Conservation (phyloP, 2,329 filamentous ascomycete species). For the Laburnicola sp. region DNA sequence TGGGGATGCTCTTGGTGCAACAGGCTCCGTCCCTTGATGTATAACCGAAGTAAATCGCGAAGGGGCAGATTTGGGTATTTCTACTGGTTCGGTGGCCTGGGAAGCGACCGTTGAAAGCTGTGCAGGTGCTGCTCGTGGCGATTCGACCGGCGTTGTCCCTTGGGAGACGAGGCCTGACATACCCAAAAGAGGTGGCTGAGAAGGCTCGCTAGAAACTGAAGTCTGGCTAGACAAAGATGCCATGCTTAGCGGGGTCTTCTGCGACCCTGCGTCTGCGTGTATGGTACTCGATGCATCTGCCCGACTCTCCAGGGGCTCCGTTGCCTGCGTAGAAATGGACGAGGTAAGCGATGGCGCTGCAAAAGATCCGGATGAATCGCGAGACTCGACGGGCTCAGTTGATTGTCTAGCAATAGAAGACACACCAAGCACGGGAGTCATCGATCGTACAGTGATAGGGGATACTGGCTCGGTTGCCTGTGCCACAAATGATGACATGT, state of each 20-base stretch:
- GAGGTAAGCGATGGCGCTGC: conserved; percentile 32
- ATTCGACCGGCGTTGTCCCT: conserved; percentile 29
- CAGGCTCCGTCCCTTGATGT: conserved; percentile 31
- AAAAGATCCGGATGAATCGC: conserved; percentile 19
- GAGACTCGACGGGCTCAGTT: conserved; percentile 31
- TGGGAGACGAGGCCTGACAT: conserved; percentile 35
- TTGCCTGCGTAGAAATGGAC: conserved; percentile 32
- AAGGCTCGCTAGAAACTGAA: conserved; percentile 21
- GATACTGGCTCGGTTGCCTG: conserved; percentile 32
- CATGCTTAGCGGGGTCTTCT: conserved; percentile 15
- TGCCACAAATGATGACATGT: conserved; percentile 18
- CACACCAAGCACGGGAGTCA: conserved; percentile 29
- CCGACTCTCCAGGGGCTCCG: conserved; percentile 22
- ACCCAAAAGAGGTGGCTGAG: conserved; percentile 18
- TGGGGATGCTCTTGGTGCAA: conserved; percentile 1
- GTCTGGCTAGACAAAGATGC: conserved; percentile 18
- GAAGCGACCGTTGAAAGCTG: conserved; percentile 27
- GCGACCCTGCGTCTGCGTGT: neutral
- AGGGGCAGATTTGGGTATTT: conserved; percentile 15
- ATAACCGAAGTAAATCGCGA: conserved; percentile 25
- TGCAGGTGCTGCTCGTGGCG: conserved; percentile 19
- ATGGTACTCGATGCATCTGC: neutral
- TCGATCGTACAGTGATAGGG: conserved; percentile 34
- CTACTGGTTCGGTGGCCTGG: conserved; percentile 31
- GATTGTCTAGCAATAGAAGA: conserved; percentile 35